Evolutionary conservation across 2,329 filamentous ascomycete genomes (phyloP), one percentile per base, ranked within the genome.

Genomic region (Fusarium hostae): DNA sequence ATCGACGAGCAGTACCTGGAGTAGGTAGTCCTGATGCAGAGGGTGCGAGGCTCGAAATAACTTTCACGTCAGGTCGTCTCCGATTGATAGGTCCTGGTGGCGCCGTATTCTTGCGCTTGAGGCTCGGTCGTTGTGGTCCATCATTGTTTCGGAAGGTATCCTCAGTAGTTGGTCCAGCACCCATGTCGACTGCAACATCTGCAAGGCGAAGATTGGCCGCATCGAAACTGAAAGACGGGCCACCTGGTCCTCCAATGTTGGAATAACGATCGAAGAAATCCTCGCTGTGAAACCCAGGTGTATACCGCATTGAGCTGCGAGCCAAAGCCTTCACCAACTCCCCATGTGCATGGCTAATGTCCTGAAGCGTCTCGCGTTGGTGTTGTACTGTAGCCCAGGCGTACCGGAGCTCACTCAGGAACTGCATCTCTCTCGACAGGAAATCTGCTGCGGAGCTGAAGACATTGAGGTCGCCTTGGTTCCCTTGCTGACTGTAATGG

Each of bases 241-340:
- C 91, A 1, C 89, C 90, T 24, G 83, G 83, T 0, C 86, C 85
- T 2, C 85, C 84, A 47, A 90, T 84, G 63, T 86, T 88, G 1
- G 83, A 81, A 66, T 97, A 97, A 32, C 94, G 87, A 74, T 96
- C 93, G 74, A 96, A 95, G 80, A 97, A 97, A 77, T 96, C 93
- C 71, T 96, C 94, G 18, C 95, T 87, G 68, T 96, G 93, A 76
- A 96, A 95, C 3, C 93, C 92, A 0, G 93, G 91, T 1, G 91
- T 91, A 73, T 94, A 94, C 13, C 92, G 83, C 86, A 93, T 91
- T 11, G 77, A 72, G 69, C 89, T 93, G 59, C 86, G 90, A 2
- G 89, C 86, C 24, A 94, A 80, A 6, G 88, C 90, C 77, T 93
- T 92, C 58, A 95, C 90, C n/a, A 97, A 85, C 78, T 95, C 92